phyloP scores from a whole-genome alignment of 2,329 filamentous ascomycete species.

The Pyrenophora teres region DNA sequence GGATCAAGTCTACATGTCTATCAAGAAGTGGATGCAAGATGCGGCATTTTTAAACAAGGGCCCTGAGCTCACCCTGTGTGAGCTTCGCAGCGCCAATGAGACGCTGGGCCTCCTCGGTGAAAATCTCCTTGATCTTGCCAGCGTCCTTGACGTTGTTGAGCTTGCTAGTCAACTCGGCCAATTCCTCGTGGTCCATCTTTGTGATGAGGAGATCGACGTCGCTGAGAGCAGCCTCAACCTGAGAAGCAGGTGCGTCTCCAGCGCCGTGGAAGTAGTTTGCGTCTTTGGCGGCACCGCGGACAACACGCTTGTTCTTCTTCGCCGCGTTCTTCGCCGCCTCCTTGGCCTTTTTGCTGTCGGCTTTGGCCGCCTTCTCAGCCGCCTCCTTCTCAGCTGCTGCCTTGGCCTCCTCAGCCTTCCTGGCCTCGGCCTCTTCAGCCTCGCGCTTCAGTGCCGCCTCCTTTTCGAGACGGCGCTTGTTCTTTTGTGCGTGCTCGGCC shows the following conservation, averaged over 20 bases:
- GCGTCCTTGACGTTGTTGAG: conserved; percentile 77
- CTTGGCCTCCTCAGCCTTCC: conserved; percentile 82
- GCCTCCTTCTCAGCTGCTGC: conserved; percentile 83
- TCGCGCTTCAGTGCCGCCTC: conserved; percentile 90
- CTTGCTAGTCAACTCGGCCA: conserved; percentile 80
- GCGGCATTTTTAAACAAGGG: conserved; percentile 47
- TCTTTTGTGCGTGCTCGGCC: conserved; percentile 89
- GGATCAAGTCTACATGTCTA: conserved; percentile 27
- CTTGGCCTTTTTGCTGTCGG: conserved; percentile 91
- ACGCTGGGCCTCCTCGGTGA: conserved; percentile 75
- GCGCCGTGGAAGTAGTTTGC: conserved; percentile 86
- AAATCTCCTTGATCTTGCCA: conserved; percentile 83
- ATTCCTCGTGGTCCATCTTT: conserved; percentile 90
- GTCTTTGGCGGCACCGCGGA: conserved; percentile 93
- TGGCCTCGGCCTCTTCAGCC: conserved; percentile 80
- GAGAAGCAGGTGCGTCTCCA: conserved; percentile 70
- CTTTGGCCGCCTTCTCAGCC: conserved; percentile 80
- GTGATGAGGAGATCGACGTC: conserved; percentile 86
- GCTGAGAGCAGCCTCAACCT: conserved; percentile 80
- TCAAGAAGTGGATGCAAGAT: conserved; percentile 1
- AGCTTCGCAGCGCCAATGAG: conserved; percentile 82
- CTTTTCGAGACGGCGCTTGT: conserved; percentile 88
- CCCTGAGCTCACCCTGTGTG: conserved; percentile 81
- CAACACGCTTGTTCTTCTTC: conserved; percentile 99
- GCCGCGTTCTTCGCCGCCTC: conserved; percentile 98